phyloP scores from a whole-genome alignment of 305 asterid genomes.

The Solanum aculeatissimum region DNA sequence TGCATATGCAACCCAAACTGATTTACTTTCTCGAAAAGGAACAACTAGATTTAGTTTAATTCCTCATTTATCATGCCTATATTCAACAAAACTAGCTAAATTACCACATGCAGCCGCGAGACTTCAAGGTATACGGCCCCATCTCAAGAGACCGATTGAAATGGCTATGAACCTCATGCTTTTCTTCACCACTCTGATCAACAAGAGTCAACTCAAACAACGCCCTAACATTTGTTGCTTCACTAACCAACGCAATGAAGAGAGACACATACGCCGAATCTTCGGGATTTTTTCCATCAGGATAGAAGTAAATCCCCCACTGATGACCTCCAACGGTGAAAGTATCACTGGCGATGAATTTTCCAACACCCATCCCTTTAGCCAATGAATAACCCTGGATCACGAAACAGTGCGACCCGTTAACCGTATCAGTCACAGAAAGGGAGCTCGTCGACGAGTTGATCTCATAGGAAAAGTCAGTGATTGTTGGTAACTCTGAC shows the following conservation, averaged over 20 bases:
- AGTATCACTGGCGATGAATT: conserved; percentile 88
- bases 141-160: conserved; percentile 87
- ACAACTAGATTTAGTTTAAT: background rate
- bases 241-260: conserved; percentile 85
- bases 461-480: background rate
- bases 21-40: background rate
- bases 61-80: background rate
- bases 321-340: conserved; percentile 87
- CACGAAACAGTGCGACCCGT: conserved; percentile 78
- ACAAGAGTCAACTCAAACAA: conserved; percentile 82
- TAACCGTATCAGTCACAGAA: conserved; percentile 73
- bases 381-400: conserved; percentile 90
- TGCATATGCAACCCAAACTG: background rate
- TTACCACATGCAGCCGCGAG: conserved; percentile 95
- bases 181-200: conserved; percentile 96
- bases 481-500: background rate
- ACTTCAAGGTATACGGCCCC: conserved; percentile 83
- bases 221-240: conserved; percentile 93
- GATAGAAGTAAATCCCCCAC: conserved; percentile 96
- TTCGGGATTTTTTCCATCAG: conserved; percentile 90
- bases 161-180: conserved; percentile 93
- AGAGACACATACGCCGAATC: conserved; percentile 85
- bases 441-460: conserved; percentile 64
- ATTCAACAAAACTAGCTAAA: background rate
- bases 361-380: conserved; percentile 91